Evolutionary conservation across 306 rosid genomes (phyloP).

Genomic region (Astragalus glycyphyllos): DNA sequence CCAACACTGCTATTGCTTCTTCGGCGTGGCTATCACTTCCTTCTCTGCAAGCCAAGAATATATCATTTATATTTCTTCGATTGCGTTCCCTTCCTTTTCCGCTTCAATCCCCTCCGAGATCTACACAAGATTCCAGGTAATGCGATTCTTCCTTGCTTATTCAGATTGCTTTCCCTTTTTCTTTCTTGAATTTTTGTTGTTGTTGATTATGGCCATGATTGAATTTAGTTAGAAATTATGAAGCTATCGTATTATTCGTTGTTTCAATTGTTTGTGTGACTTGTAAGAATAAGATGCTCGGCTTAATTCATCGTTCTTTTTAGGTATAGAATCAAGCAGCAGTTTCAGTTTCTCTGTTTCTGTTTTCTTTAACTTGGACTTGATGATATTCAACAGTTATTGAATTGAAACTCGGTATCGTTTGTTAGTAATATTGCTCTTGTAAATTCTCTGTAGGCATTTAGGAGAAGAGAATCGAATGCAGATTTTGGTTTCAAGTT

Average conservation of each 20-base stretch:
- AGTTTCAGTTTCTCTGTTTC: conserved; percentile 25
- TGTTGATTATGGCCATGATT: not conserved
- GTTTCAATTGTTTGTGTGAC: not conserved
- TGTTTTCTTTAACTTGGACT: not conserved
- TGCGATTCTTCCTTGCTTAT: not conserved
- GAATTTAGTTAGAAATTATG: conserved; percentile 1
- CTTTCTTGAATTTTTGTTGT: not conserved
- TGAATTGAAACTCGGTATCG: not conserved
- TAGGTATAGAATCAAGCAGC: conserved; percentile 12
- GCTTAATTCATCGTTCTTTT: conserved; percentile 8
- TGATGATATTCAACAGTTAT: not conserved
- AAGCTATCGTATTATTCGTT: not conserved
- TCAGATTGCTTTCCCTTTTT: not conserved
- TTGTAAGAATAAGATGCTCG: not conserved
- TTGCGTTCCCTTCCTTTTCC: not conserved
- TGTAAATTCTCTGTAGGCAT: not conserved
- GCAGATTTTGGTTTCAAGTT: conserved; percentile 20
- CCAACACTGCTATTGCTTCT: not conserved
- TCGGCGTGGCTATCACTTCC: conserved; percentile 29
- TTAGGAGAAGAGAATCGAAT: conserved; percentile 21
- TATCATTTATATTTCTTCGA: not conserved
- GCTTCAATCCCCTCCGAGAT: conserved; percentile 10
- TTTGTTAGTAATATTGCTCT: not conserved
- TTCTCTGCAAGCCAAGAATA: conserved; percentile 50
- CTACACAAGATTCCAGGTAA: conserved; percentile 41